Evolutionary conservation across 306 rosid species (phyloP).

Genomic region (Astragalus membranaceus): DNA sequence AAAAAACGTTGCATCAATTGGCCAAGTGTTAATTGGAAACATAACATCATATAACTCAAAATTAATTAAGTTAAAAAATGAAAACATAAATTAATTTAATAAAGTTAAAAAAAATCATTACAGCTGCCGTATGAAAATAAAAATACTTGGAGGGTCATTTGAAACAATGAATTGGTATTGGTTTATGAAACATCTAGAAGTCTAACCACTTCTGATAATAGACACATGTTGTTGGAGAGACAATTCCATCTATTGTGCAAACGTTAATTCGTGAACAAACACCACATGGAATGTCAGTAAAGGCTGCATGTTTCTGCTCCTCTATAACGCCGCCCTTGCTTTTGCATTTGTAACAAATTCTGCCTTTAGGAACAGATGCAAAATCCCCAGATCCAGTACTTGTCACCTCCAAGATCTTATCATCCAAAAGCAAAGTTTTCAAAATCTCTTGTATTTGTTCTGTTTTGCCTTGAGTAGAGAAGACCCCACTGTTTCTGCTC

Average conservation of each 20-base stretch:
- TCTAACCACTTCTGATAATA: slow-evolving; percentile 63
- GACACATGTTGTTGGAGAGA: slow-evolving; percentile 62
- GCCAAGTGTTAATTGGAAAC: no score
- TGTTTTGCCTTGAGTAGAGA: slow-evolving; percentile 22
- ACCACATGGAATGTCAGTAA: slow-evolving; percentile 71
- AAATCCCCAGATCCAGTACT: slow-evolving; percentile 66
- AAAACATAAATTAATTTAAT: background rate
- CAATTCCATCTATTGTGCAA: slow-evolving; percentile 58
- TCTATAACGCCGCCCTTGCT: slow-evolving; percentile 38
- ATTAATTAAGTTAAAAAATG: no score
- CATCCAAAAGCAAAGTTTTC: slow-evolving; percentile 53
- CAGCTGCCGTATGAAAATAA: background rate
- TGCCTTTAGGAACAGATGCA: slow-evolving; percentile 43
- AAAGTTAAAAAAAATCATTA: background rate
- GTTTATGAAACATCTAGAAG: slow-evolving; percentile 33
- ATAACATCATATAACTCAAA: no score
- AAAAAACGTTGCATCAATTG: no score
- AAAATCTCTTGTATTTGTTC: slow-evolving; percentile 55
- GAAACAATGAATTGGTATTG: background rate
- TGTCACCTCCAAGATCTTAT: slow-evolving; percentile 43
- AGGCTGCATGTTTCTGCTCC: slow-evolving; percentile 36
- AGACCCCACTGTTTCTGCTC: slow-evolving; percentile 16
- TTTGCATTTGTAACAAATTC: slow-evolving; percentile 51
- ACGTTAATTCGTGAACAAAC: slow-evolving; percentile 59
- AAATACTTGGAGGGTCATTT: background rate